A percentile compares a stretch with the other conserved stretches of the same genome.
Evolutionary conservation across 306 rosid genomes (phyloP).

Genomic region (Carpinus fangiana): DNA sequence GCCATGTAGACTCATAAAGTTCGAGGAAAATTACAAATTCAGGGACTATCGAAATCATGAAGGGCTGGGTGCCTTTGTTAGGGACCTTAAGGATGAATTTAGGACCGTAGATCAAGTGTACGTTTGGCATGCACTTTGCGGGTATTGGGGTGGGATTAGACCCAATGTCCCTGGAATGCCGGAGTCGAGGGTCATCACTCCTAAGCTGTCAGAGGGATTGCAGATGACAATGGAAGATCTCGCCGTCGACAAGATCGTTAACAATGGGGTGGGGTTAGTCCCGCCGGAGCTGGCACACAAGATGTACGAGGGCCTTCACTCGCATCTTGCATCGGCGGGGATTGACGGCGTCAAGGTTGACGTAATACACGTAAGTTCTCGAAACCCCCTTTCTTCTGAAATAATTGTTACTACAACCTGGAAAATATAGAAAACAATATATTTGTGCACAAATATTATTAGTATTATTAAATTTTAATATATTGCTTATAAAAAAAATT

Average conservation of each 20-base stretch:
- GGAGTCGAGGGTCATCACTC: slow-evolving; percentile 33
- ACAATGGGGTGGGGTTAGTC: slow-evolving; percentile 60
- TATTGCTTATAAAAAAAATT: too few species aligned
- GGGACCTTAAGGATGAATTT: slow-evolving; percentile 67
- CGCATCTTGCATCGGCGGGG: slow-evolving; percentile 49
- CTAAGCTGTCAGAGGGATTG: slow-evolving; percentile 43
- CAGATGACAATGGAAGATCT: slow-evolving; percentile 55
- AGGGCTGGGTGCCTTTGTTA: slow-evolving; percentile 61
- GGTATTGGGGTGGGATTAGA: slow-evolving; percentile 78
- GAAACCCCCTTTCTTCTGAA: background rate
- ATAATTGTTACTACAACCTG: too few species aligned
- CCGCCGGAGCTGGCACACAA: slow-evolving; percentile 42
- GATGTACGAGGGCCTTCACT: slow-evolving; percentile 63
- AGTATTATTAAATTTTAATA: too few species aligned
- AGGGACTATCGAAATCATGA: slow-evolving; percentile 31
- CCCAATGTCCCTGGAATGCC: slow-evolving; percentile 50
- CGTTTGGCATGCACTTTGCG: slow-evolving; percentile 77
- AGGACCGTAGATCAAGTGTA: slow-evolving; percentile 51
- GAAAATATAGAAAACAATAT: too few species aligned
- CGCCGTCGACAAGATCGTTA: slow-evolving; percentile 58
- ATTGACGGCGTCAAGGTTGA: slow-evolving; percentile 79
- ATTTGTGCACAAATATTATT: too few species aligned
- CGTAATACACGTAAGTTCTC: slow-evolving; percentile 57
- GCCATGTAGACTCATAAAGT: slow-evolving; percentile 48
- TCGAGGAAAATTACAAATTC: slow-evolving; percentile 57